These are phyloP conservation scores for Herpetospermum pedunculosum DNA, from an alignment of 306 rosid genomes.

Conservation along the genomic window DNA sequence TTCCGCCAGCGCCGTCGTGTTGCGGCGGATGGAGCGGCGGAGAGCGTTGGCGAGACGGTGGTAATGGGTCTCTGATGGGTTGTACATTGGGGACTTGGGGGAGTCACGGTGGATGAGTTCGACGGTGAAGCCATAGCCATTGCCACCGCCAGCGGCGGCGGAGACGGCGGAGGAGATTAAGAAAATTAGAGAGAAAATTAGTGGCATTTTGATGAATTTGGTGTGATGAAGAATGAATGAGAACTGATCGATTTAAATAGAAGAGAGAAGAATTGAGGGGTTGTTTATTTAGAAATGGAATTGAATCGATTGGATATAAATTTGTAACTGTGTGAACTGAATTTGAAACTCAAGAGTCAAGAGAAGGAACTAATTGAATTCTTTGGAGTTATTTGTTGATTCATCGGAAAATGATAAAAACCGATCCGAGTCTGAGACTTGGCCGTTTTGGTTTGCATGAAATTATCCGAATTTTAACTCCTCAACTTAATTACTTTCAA, in stretches of 20 bases:
- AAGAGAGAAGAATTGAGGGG: not conserved
- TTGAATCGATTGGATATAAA: not conserved
- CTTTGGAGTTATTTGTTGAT: too few relatives aligned
- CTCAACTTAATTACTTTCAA: too few relatives aligned
- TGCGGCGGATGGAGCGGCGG: constrained; percentile 20
- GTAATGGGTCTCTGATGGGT: constrained; percentile 15
- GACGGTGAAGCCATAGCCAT: constrained; percentile 17
- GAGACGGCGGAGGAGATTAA: not conserved
- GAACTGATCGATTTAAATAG: not conserved
- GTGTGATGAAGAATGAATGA: not conserved
- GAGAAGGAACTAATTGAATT: too few relatives aligned
- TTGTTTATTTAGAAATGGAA: not conserved
- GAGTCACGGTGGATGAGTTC: constrained; percentile 49
- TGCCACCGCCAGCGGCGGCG: not conserved
- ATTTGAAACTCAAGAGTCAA: too few relatives aligned
- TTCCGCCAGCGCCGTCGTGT: not conserved
- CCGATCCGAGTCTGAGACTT: too few relatives aligned
- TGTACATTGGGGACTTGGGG: constrained; percentile 29
- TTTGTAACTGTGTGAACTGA: not conserved
- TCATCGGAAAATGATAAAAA: too few relatives aligned
- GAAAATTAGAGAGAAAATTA: not conserved
- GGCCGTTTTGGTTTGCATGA: too few relatives aligned
- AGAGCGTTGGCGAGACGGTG: constrained; percentile 18
- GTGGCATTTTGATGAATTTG: not conserved
- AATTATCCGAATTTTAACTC: too few relatives aligned